Base-by-base conservation (phyloP, 768 basidiomycete species). In the Plicaturopsis crispa region DNA sequence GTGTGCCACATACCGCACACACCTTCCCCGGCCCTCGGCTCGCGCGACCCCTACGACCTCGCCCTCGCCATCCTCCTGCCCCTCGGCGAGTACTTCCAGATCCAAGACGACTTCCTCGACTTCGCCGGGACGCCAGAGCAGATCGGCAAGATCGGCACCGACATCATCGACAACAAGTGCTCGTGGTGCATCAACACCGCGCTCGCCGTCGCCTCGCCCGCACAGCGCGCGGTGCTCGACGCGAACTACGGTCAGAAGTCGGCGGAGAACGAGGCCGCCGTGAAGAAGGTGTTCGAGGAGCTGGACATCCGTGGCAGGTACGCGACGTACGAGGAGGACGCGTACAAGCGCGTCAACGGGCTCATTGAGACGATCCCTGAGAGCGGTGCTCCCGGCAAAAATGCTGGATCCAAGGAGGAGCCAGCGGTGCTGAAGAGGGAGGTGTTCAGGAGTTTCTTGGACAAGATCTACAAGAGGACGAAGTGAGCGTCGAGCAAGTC, bases 101-200 rank as follows among this genome's bases (percentile, higher is more conserved):
- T 94, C 42, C 94, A 99, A 62, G 94, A 98, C 56, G 94, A 98
- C 63, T 97, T 82, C 63, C 77, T 98, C 51, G 96, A 99, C 61
- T 96, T 78, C 56, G 81, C 85, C 14, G 91, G 83, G 4, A 75
- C 86, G 6, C 89, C 91, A 0, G 91, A 92, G 61, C 73, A 84
- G 49, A 84, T 97, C 36, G 94, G 94, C 33, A 98, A 99, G 66
- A 80, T 99, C 42, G 96, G 94, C 16, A 98, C 94, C 12, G 96
- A 98, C 59, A 99, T 99, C 52, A 60, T 97, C 42, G 94, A 99
- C 63, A 97, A 97, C 78, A 99, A 99, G 66, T 98, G 94, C 62
- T 85, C 84, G 13, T 99, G 94, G 96, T 82, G 83, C 49, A 72
- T 98, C 59, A 97, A 96, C 63, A 80, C 78, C 16, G 96, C 91